These are phyloP conservation scores for Aquilaria agallochum DNA, from an alignment of 441 rosid species.

Conservation along the genomic window DNA sequence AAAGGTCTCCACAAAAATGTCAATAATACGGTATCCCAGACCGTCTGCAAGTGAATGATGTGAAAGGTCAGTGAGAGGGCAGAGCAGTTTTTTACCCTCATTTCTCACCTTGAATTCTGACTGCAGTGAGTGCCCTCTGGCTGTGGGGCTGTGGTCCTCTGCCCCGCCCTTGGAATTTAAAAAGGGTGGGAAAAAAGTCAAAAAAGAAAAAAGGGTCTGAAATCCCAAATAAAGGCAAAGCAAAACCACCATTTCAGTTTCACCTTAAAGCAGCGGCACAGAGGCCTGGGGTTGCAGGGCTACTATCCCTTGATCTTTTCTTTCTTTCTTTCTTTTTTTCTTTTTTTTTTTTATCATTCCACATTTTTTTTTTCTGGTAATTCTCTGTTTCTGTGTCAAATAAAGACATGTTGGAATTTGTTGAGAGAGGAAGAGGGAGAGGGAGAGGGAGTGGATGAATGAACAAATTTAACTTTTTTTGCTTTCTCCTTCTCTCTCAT, in stretches of 20 bases:
- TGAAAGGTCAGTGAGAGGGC: constrained; percentile 14
- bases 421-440: too few relatives aligned
- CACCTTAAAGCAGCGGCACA: constrained; percentile 22
- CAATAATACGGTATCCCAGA: neutral
- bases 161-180: neutral
- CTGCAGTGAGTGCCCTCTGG: neutral
- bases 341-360: too few relatives aligned
- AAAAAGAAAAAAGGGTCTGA: constrained; percentile 5
- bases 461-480: constrained; percentile 4
- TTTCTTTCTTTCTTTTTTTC: neutral
- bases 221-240: constrained; percentile 19
- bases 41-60: neutral
- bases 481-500: constrained; percentile 10
- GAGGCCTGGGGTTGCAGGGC: constrained; percentile 8
- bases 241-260: constrained; percentile 18
- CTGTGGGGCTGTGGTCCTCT: too few relatives aligned
- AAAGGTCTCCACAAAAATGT: neutral
- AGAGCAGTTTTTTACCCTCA: constrained; percentile 1
- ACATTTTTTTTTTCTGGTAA: too few relatives aligned
- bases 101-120: constrained; percentile 12
- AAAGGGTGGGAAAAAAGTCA: constrained; percentile 8
- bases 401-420: neutral
- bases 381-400: constrained; percentile 2
- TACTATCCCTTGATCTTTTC: neutral
- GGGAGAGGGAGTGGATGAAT: neutral